Evolutionary conservation across 2,329 filamentous ascomycete species (phyloP), one percentile per base, ranked within the genome.

Genomic region (Zymoseptoria tritici): DNA sequence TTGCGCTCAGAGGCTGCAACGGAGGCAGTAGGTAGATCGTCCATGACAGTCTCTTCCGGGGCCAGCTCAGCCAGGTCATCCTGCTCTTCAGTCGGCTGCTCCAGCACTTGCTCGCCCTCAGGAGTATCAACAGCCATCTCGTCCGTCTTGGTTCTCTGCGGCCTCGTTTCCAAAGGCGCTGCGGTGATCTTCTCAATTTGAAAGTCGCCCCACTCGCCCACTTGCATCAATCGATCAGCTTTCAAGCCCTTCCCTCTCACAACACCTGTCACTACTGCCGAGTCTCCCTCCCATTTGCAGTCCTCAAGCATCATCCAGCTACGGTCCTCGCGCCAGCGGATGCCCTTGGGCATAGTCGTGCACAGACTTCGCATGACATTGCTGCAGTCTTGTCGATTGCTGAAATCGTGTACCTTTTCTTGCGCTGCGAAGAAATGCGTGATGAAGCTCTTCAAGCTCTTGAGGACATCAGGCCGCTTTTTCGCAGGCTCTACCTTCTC

Each of bases 241-340:
- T 97, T 97, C 56, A 99, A 74, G 8, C 89, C 88, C 71, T 86
- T 90, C 36, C 94, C 94, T 70, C 94, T 83, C 26, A 97, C 85
- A 3, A 94, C 84, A 66, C 94, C 94, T 0, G 90, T 95, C 50
- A 99, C 72, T 2, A 74, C 70, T 21, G 72, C 67, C 52, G 83
- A 81, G 1, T 81, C 79, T 16, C 71, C 73, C 21, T 83, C 80
- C 81, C 91, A 96, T 66, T 83, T 77, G 57, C 96, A 80, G 26
- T 92, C 83, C 65, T 99, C 94, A 4, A 93, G 85, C 59, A 96
- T 78, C 87, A 99, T 90, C 90, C 94, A 99, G 68, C 91, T 96
- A 67, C 94, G 84, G 65, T 96, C 91, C 56, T 99, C 94, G 68
- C 94, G 85, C 94, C 94, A 99, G 64, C 87, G 81, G n/a, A 99